Evolutionary conservation across 2,329 filamentous ascomycete species (phyloP).

Genomic region (Exophiala calicioides): DNA sequence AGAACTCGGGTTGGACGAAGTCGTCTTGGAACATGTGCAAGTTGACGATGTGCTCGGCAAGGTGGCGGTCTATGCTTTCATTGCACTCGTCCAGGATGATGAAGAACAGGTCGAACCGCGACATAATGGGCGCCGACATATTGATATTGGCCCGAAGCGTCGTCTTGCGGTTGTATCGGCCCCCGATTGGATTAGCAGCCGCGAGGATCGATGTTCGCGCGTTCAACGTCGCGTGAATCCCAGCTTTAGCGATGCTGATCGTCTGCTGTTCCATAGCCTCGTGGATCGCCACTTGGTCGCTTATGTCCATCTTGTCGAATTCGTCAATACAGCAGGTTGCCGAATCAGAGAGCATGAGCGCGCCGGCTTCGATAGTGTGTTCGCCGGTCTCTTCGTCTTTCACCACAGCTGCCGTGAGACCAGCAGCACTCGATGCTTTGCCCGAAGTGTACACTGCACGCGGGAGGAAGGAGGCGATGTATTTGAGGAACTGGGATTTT

Average conservation of each 20-base stretch:
- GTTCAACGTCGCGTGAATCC: constrained; percentile 96
- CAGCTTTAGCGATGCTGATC: constrained; percentile 97
- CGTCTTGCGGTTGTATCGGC: constrained; percentile 95
- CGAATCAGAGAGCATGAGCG: constrained; percentile 94
- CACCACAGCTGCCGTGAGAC: constrained; percentile 93
- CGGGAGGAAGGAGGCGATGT: constrained; percentile 94
- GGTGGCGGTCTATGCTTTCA: constrained; percentile 82
- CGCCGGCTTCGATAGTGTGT: constrained; percentile 97
- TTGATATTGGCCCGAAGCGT: constrained; percentile 95
- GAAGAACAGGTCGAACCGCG: constrained; percentile 97
- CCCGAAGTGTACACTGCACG: constrained; percentile 96
- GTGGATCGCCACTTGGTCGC: constrained; percentile 96
- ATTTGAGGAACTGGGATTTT: constrained; percentile 92
- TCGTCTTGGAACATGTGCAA: constrained; percentile 92
- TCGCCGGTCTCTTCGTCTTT: constrained; percentile 99
- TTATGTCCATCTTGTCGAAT: constrained; percentile 99
- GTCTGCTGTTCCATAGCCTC: constrained; percentile 99
- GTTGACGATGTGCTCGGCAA: constrained; percentile 91
- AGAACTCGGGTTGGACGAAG: constrained; percentile 89
- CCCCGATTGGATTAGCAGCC: constrained; percentile 92
- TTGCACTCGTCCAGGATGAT: constrained; percentile 97
- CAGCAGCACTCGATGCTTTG: constrained; percentile 94
- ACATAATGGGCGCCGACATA: constrained; percentile 99
- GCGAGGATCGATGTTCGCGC: constrained; percentile 93
- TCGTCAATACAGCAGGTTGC: constrained; percentile 98